Evolutionary conservation across 768 basidiomycete genomes (phyloP).

Genomic region (Fomitopsis serialis): DNA sequence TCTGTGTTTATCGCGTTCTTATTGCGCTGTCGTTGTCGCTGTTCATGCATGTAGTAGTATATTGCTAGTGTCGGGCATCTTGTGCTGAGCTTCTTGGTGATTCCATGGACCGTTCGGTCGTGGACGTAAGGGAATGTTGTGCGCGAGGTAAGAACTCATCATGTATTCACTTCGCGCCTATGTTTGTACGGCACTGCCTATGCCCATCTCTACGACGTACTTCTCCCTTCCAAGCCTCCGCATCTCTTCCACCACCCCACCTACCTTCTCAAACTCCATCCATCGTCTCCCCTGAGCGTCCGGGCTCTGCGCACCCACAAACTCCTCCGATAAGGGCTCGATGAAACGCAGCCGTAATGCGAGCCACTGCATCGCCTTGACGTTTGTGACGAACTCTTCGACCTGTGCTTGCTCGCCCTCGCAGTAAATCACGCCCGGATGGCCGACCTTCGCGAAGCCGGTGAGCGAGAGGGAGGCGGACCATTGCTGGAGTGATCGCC

Average conservation of each 20-base stretch:
- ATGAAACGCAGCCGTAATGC: slow-evolving; percentile 60
- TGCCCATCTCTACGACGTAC: slow-evolving; percentile 59
- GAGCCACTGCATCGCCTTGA: slow-evolving; percentile 78
- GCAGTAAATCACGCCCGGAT: slow-evolving; percentile 75
- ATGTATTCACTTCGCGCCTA: neutral
- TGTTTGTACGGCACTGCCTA: slow-evolving; percentile 36
- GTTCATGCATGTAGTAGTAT: slow-evolving; percentile 1
- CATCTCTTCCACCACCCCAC: slow-evolving; percentile 68
- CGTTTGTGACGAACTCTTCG: slow-evolving; percentile 58
- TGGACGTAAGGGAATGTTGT: too few relatives aligned
- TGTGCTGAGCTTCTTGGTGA: neutral
- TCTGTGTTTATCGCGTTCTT: slow-evolving; percentile 1
- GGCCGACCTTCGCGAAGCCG: slow-evolving; percentile 72
- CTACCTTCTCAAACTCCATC: slow-evolving; percentile 65
- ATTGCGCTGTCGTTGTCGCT: slow-evolving; percentile 3
- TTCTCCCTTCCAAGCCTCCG: slow-evolving; percentile 46
- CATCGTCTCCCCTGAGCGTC: slow-evolving; percentile 27
- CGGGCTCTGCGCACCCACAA: neutral
- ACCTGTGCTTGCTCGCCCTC: slow-evolving; percentile 47
- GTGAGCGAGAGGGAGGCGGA: slow-evolving; percentile 45
- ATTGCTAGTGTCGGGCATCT: neutral
- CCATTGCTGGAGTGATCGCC: slow-evolving; percentile 52
- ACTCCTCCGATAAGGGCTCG: slow-evolving; percentile 32
- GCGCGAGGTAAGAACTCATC: too few relatives aligned
- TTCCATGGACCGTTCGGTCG: too few relatives aligned